A percentile compares a stretch with the other conserved stretches of the same genome.
These are phyloP conservation scores for Austroboletus niveus DNA, from an alignment of 1,284 basidiomycete genomes.

Conservation along the genomic window DNA sequence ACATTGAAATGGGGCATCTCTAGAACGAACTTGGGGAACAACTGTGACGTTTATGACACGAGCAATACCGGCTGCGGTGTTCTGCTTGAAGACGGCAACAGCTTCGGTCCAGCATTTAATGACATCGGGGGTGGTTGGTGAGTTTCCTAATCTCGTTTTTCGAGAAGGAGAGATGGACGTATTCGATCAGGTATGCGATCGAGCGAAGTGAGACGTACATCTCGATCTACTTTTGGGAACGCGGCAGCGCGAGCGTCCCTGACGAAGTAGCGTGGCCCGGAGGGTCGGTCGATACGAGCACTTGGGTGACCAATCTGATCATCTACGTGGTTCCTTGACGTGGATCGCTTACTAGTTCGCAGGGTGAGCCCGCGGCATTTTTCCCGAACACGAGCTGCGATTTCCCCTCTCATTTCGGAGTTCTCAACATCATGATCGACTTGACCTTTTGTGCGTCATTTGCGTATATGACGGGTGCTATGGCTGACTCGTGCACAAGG, in stretches of 20 bases:
- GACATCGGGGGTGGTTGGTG: slow-evolving; percentile 49
- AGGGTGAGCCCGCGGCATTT: slow-evolving; percentile 20
- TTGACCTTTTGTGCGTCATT: slow-evolving; percentile 16
- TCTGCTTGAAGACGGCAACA: slow-evolving; percentile 39
- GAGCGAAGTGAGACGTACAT: slow-evolving; percentile 16
- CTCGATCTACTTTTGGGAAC: slow-evolving; percentile 21
- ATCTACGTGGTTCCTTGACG: background rate
- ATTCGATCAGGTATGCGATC: slow-evolving; percentile 19
- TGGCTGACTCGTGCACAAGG: slow-evolving; percentile 19
- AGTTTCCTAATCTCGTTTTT: background rate
- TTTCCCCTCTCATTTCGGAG: slow-evolving; percentile 17
- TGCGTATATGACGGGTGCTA: background rate
- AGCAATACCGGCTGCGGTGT: slow-evolving; percentile 67
- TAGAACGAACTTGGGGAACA: slow-evolving; percentile 38
- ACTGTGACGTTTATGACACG: slow-evolving; percentile 55
- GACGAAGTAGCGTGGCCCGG: slow-evolving; percentile 11
- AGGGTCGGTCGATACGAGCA: slow-evolving; percentile 10
- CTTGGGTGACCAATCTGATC: slow-evolving; percentile 12
- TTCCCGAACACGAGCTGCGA: slow-evolving; percentile 22
- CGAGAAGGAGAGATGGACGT: background rate
- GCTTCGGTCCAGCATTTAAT: slow-evolving; percentile 63
- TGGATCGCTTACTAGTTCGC: background rate
- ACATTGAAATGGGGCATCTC: background rate
- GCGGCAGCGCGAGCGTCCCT: slow-evolving; percentile 15
- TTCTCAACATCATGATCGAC: slow-evolving; percentile 10